These are phyloP conservation scores for Plantago lanceolata DNA, from an alignment of 305 asterid species.

Conservation along the genomic window DNA sequence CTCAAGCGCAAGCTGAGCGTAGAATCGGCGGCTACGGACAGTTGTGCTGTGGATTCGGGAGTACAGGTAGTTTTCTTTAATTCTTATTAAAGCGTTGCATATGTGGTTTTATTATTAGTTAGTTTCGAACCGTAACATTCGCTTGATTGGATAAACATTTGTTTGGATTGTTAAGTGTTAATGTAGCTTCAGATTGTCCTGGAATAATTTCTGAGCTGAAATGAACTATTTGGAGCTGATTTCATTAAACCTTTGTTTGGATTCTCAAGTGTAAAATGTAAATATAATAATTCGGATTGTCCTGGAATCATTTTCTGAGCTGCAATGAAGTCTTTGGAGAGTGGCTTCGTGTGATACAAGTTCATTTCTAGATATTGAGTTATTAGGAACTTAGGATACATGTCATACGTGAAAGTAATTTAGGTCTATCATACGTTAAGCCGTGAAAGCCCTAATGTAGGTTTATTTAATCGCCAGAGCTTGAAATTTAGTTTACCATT, in stretches of 20 bases:
- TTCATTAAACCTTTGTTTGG: too few species aligned
- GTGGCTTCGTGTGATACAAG: not conserved
- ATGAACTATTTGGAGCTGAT: not conserved
- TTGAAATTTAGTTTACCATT: not conserved
- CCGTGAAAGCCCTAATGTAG: not conserved
- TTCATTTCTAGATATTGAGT: not conserved
- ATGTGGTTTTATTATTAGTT: not conserved
- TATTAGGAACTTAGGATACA: too few species aligned
- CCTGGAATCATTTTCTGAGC: too few species aligned
- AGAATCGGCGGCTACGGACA: constrained; percentile 40
- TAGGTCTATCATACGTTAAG: too few species aligned
- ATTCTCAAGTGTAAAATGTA: too few species aligned
- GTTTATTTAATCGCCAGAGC: not conserved
- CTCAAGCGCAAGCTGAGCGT: constrained; percentile 77
- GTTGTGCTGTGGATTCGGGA: constrained; percentile 62
- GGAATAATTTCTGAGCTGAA: not conserved
- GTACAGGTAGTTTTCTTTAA: constrained; percentile 48
- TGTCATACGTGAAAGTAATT: not conserved
- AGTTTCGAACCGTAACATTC: not conserved
- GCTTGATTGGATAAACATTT: not conserved
- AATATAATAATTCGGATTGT: too few species aligned
- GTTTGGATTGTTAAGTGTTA: not conserved
- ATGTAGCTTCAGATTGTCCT: too few species aligned
- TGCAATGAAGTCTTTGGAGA: too few species aligned
- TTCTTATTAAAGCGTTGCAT: not conserved